These are phyloP conservation scores for Hypoxylon sp. DNA, from an alignment of 2,329 filamentous ascomycete species.

Conservation along the genomic window DNA sequence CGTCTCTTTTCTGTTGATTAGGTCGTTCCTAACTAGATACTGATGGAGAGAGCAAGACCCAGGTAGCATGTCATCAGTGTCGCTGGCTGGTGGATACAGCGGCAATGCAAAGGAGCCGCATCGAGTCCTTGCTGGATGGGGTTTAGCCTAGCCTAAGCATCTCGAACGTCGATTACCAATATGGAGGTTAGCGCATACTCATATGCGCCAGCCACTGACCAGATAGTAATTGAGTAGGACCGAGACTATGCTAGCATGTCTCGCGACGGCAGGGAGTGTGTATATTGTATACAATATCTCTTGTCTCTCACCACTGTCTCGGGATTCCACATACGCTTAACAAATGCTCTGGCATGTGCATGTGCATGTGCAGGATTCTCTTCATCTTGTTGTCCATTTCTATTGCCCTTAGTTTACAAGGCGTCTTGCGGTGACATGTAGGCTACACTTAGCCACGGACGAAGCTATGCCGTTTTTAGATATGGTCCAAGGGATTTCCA, in stretches of 20 bases:
- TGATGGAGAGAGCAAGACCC: neutral
- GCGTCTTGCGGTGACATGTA: slow-evolving; percentile 34
- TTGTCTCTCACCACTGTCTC: slow-evolving; percentile 43
- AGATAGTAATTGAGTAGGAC: slow-evolving; percentile 34
- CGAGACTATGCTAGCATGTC: slow-evolving; percentile 37
- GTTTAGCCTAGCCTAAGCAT: slow-evolving; percentile 32
- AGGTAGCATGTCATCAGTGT: slow-evolving; percentile 4
- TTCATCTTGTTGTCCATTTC: slow-evolving; percentile 17
- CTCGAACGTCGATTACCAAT: slow-evolving; percentile 15
- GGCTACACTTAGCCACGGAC: slow-evolving; percentile 34
- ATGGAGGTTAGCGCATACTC: slow-evolving; percentile 2
- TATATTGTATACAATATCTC: slow-evolving; percentile 41
- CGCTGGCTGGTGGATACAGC: slow-evolving; percentile 15
- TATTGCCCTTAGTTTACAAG: slow-evolving; percentile 24
- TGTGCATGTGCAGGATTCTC: slow-evolving; percentile 20
- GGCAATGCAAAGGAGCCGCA: slow-evolving; percentile 40
- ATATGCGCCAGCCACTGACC: slow-evolving; percentile 35
- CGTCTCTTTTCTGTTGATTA: neutral
- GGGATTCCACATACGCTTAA: slow-evolving; percentile 25
- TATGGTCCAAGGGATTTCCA: slow-evolving; percentile 27
- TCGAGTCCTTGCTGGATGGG: slow-evolving; percentile 29
- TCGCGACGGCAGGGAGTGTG: slow-evolving; percentile 31
- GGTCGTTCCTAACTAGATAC: neutral
- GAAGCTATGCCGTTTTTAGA: slow-evolving; percentile 23
- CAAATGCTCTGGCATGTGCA: slow-evolving; percentile 39